phyloP scores from a whole-genome alignment of 164 flowering plant genomes.

The Platanus orientalis region DNA sequence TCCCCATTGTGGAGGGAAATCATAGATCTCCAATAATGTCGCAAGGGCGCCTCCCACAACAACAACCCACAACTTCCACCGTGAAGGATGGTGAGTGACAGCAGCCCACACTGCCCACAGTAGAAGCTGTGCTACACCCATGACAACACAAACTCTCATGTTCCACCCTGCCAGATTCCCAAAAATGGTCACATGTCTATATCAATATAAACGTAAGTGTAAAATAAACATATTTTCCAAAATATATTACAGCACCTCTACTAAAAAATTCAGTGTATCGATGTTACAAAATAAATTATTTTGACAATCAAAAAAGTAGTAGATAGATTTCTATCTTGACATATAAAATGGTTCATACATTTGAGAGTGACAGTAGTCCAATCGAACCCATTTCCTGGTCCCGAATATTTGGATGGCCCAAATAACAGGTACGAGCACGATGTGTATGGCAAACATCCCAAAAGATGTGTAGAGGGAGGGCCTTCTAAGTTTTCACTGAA shows the following conservation, averaged over 20 bases:
- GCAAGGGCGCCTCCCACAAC: conserved; percentile 60
- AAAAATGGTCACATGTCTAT: background rate
- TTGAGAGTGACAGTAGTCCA: too few relatives aligned
- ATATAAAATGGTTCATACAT: background rate
- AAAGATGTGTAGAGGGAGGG: background rate
- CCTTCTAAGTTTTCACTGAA: background rate
- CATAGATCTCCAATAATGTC: conserved; percentile 60
- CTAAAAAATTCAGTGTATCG: too few relatives aligned
- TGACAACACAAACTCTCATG: conserved; percentile 57
- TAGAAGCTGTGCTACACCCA: conserved; percentile 59
- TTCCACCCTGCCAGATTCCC: conserved; percentile 53
- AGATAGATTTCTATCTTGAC: background rate
- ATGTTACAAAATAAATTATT: too few relatives aligned
- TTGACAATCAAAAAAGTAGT: background rate
- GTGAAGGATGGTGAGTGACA: conserved; percentile 59
- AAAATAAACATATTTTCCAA: too few relatives aligned
- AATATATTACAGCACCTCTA: too few relatives aligned
- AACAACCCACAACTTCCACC: conserved; percentile 76
- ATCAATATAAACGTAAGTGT: too few relatives aligned
- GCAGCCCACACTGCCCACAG: conserved; percentile 84
- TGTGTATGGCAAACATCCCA: background rate
- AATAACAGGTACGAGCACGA: background rate
- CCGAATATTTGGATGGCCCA: background rate
- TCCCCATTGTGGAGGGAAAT: conserved; percentile 79
- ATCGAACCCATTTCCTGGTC: background rate